Evolutionary conservation across 495 filamentous ascomycete species (phyloP), one percentile per base, ranked within the genome.

Genomic region (Baudoinia panamericana): DNA sequence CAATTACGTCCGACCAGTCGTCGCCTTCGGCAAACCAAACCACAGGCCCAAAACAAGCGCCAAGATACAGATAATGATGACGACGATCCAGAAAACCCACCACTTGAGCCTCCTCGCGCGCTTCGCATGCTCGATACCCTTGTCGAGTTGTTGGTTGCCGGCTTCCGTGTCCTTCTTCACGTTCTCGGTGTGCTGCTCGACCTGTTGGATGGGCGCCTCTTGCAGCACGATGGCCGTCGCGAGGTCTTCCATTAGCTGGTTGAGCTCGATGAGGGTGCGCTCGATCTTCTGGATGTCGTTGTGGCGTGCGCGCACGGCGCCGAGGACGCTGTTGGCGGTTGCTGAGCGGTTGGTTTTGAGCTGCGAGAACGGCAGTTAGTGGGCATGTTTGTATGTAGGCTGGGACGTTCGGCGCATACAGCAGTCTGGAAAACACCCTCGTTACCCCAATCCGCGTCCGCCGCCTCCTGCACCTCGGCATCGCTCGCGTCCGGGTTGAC

Each of bases 401-500:
- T n/a, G n/a, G n/a, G n/a, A n/a, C n/a, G n/a, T n/a, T n/a, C n/a
- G 23, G 40, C 31, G 64, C 74, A 41, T 69, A 82, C 79, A 32
- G 80, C 80, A 28, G 71, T 73, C 59, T 80, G 76, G 64, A 84
- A 84, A 42, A 84, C 73, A 47, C 80, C 78, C 56, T 82, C 79
- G 42, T 80, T 68, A 16, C 75, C 76, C 71, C 75, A 81, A 57
- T 83, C 72, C 25, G 73, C 67, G 48, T 78, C 64, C n/a, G 65
- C 57, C 3, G 79, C 78, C 53, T 76, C 62, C 12, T 63, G 61
- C 32, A 82, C 71, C 56, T 83, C 75, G 10, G 59, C 57, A 36
- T 81, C 76, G 21, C 66, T 70, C 6, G 80, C 80, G 2, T 80
- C 69, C 26, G 78, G 78, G 56, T 84, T 83, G 40, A 84, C 78